phyloP scores from a whole-genome alignment of 352 stramenopile species.

The Globisporangium heterothallicum region DNA sequence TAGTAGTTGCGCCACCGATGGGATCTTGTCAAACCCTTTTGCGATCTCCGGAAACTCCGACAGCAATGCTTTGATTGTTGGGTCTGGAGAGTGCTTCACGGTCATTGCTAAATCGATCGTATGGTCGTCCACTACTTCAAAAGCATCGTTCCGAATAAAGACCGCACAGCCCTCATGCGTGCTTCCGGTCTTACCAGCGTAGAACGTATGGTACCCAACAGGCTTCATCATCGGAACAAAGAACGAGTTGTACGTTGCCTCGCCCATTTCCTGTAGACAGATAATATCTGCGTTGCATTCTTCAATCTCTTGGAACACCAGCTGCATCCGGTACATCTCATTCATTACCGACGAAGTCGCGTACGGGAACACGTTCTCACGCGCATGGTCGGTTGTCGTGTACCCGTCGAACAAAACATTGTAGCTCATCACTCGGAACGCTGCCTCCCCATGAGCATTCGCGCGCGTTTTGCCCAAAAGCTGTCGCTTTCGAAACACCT shows the following conservation, averaged over 20 bases:
- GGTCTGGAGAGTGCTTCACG: constrained; percentile 30
- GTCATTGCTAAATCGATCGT: constrained; percentile 34
- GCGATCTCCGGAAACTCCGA: constrained; percentile 48
- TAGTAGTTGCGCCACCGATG: constrained; percentile 60
- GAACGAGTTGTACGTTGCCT: constrained; percentile 41
- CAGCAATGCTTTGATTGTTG: constrained; percentile 31
- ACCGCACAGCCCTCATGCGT: constrained; percentile 67
- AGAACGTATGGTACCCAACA: constrained; percentile 45
- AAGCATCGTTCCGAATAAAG: constrained; percentile 33
- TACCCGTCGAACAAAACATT: constrained; percentile 79
- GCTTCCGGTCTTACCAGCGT: constrained; percentile 61
- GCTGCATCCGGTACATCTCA: constrained; percentile 68
- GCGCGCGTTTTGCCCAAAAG: constrained; percentile 13
- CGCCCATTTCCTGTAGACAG: constrained; percentile 73
- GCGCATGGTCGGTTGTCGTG: constrained; percentile 43
- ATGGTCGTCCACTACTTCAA: constrained; percentile 43
- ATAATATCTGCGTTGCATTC: constrained; percentile 58
- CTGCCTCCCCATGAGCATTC: constrained; percentile 2
- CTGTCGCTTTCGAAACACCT: constrained; percentile 41
- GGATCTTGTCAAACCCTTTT: constrained; percentile 42
- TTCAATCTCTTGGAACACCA: constrained; percentile 68
- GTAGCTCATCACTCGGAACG: constrained; percentile 78
- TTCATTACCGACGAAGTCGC: constrained; percentile 33
- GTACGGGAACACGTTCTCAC: constrained; percentile 63
- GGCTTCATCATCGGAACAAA: constrained; percentile 51